Base-by-base conservation (phyloP, 2,329 filamentous ascomycete species). In the Sporothrix schenckii region DNA sequence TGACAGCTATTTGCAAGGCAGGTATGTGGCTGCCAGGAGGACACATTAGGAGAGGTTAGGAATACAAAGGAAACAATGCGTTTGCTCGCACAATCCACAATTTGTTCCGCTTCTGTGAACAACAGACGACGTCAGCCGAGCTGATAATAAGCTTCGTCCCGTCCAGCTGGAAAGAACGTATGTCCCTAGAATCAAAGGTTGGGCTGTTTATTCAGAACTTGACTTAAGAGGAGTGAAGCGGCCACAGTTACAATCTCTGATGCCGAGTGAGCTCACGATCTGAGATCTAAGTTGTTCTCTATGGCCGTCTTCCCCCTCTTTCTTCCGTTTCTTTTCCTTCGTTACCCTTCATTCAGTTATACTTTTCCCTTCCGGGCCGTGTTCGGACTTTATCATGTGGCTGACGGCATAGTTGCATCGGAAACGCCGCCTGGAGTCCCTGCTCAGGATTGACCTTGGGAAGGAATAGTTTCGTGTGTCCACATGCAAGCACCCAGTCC, bases 151-250 rank as follows among this genome's bases (percentile, higher is more conserved):
- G 13, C 60, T 41, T 49, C 41, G 41, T 63, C 14, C 60, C 61
- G 61, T 34, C 44, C 16, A 21, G 61, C 44, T 65, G 61, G 60
- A 11, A 65, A n/a, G 44, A 24, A 30, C 6, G 19, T 30, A 11
- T n/a, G 24, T 13, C 49, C 61, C 6, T 50, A 65, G 61, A 50
- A 10, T 27, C 19, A 34, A 66, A 66, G 63, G 47, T 27, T 66
- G 44, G 44, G 63, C 47, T 52, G 27, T 39, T 39, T 2, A 24
- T 21, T 39, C 1, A 44, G 24, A n/a, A 30, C 44, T 27, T 4
- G 47, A 53, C 47, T 24, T 24, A 69, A 13, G 49, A 30, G 24
- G 11, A 41, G 53, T 14, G 21, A 52, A 60, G 54, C 61, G 10
- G 4, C 16, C 4, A 50, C 49, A 13, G 47, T 6, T 56, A 1